Percentiles rank a stretch among this genome's conserved stretches.
Conservation (phyloP, 768 basidiomycete species). For the Boletus sp. region DNA sequence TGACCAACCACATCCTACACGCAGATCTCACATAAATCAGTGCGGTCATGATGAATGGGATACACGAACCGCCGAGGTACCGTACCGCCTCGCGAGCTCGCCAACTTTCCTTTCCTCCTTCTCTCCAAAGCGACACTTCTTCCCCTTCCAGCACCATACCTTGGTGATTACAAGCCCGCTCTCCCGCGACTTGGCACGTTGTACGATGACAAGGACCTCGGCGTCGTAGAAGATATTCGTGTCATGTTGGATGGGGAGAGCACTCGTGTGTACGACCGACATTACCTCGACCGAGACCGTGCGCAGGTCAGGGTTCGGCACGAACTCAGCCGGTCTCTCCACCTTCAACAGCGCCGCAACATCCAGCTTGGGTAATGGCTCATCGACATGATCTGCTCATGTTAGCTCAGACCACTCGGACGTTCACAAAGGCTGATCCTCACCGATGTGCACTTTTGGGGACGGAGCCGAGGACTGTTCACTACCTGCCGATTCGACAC, state of each 20-base stretch:
- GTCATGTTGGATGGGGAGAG: constrained; percentile 44
- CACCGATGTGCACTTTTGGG: constrained; percentile 34
- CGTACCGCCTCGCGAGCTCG: constrained; percentile 72
- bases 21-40: not conserved
- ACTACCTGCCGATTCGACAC: not conserved
- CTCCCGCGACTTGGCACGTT: constrained; percentile 63
- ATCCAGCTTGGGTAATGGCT: constrained; percentile 47
- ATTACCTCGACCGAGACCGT: constrained; percentile 77
- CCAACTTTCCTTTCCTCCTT: constrained; percentile 62
- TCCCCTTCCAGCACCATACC: constrained; percentile 79
- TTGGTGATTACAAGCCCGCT: constrained; percentile 63
- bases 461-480: not conserved
- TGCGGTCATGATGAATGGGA: not conserved
- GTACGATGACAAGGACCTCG: constrained; percentile 65
- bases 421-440: constrained; percentile 4
- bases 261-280: constrained; percentile 49
- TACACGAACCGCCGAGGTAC: constrained; percentile 53
- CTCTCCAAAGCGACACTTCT: constrained; percentile 48
- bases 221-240: constrained; percentile 66
- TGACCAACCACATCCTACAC: constrained; percentile 47
- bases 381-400: constrained; percentile 37
- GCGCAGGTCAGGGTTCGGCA: constrained; percentile 35
- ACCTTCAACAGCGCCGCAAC: constrained; percentile 44
- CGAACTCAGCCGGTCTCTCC: constrained; percentile 7
- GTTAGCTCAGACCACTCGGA: not conserved